phyloP scores from a whole-genome alignment of 768 basidiomycete genomes.

The Russula griseocarnosa region DNA sequence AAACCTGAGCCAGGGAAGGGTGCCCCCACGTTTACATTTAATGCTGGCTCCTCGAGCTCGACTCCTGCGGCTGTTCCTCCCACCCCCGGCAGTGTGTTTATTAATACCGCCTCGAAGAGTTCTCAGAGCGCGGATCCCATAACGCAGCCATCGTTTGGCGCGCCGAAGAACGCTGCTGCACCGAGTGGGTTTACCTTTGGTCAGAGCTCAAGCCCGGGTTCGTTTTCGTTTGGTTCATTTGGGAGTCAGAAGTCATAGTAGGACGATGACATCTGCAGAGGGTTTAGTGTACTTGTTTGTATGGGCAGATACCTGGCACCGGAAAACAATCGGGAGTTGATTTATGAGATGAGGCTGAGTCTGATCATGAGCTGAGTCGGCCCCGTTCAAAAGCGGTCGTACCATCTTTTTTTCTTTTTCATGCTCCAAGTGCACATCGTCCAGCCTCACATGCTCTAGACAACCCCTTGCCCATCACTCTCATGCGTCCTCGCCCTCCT shows the following conservation, averaged over 20 bases:
- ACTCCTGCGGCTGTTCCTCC: conserved; percentile 15
- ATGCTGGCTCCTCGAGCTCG: neutral
- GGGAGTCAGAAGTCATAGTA: conserved; percentile 22
- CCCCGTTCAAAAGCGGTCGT: conserved; percentile 3
- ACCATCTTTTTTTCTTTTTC: neutral
- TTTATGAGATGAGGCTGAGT: neutral
- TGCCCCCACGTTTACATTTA: conserved; percentile 3
- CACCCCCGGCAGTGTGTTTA: conserved; percentile 23
- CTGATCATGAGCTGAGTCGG: conserved; percentile 1
- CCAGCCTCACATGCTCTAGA: neutral
- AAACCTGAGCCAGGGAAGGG: conserved; percentile 11
- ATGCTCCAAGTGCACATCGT: neutral
- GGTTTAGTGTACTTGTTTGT: conserved; percentile 4
- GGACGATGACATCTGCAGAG: neutral
- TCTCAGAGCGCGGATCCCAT: conserved; percentile 11
- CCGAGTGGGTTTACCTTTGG: conserved; percentile 9
- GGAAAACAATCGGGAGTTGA: neutral
- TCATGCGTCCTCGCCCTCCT: conserved; percentile 1
- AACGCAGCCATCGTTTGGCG: conserved; percentile 15
- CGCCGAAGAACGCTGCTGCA: conserved; percentile 12
- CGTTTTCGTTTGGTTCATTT: conserved; percentile 16
- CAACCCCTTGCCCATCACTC: neutral
- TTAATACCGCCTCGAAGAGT: conserved; percentile 8
- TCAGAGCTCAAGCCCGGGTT: conserved; percentile 6
- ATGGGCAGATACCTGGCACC: conserved; percentile 1